Percentiles rank a stretch among this genome's conserved stretches.
phyloP scores from a whole-genome alignment of 352 stramenopile species.

The Globisporangium spiculum region DNA sequence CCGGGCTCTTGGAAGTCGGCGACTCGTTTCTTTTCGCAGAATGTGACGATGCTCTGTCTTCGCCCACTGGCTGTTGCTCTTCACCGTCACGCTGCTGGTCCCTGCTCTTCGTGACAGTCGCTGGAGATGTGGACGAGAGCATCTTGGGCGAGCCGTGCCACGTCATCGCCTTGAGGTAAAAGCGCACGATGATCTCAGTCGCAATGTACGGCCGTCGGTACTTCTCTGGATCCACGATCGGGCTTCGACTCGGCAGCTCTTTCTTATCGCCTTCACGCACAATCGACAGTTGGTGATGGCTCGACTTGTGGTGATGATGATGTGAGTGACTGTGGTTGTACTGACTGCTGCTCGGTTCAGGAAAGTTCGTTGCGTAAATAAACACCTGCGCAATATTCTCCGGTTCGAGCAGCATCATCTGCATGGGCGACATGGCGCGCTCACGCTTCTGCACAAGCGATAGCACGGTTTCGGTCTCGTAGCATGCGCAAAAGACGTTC shows the following conservation, averaged over 20 bases:
- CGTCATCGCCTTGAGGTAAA: conserved; percentile 71
- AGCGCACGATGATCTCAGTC: conserved; percentile 70
- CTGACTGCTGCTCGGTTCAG: neutral
- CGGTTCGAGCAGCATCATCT: conserved; percentile 58
- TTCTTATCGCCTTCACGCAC: conserved; percentile 1
- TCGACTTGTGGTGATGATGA: conserved; percentile 7
- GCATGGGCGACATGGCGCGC: conserved; percentile 56
- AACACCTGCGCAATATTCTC: conserved; percentile 66
- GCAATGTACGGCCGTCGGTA: conserved; percentile 59
- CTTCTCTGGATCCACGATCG: conserved; percentile 31
- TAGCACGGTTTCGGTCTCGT: conserved; percentile 70
- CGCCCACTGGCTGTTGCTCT: neutral
- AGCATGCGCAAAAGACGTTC: conserved; percentile 79
- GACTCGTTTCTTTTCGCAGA: neutral
- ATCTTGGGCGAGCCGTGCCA: conserved; percentile 63
- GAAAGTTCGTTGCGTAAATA: conserved; percentile 44
- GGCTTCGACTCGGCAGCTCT: conserved; percentile 10
- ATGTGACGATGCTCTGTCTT: neutral
- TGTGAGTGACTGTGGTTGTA: conserved; percentile 5
- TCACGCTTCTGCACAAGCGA: conserved; percentile 57
- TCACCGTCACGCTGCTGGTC: neutral
- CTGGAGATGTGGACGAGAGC: conserved; percentile 14
- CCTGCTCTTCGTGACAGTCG: neutral
- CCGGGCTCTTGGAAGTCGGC: neutral
- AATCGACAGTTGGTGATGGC: neutral